A percentile compares a stretch with the other conserved stretches of the same genome.
Conservation (phyloP, 2,329 filamentous ascomycete genomes). For the Daldinia eschscholtzii region DNA sequence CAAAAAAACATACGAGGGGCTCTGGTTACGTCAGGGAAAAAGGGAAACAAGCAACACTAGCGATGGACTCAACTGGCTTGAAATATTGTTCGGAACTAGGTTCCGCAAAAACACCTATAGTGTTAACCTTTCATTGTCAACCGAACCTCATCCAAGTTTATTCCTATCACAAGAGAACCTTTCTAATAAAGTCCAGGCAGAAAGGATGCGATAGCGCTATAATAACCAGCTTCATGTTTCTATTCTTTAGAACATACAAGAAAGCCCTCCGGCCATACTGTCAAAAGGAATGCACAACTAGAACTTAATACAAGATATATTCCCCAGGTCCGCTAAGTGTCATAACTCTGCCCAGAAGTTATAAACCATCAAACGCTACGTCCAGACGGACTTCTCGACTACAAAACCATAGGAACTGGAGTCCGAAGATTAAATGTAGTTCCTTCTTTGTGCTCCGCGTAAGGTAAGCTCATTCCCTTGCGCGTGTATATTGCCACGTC, state of each 20-base stretch:
- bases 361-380: not conserved
- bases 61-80: not conserved
- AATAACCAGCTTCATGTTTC: not conserved
- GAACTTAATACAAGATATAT: not conserved
- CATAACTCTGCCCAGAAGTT: not conserved
- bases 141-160: not conserved
- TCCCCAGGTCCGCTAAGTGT: not conserved
- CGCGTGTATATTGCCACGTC: slow-evolving; percentile 27
- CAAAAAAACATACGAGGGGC: not conserved
- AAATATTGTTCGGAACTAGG: not conserved
- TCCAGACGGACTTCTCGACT: not conserved
- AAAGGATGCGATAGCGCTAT: not conserved
- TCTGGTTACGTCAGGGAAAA: not conserved
- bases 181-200: not conserved
- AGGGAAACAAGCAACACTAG: not conserved
- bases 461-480: not conserved
- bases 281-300: not conserved
- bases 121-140: not conserved
- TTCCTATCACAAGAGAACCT: not conserved
- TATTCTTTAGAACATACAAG: not conserved
- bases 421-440: not conserved
- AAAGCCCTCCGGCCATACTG: not conserved
- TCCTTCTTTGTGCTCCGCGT: not conserved
- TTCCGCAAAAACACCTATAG: not conserved
- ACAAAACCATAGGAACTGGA: not conserved